phyloP scores from a whole-genome alignment of 139 green algal species.

The Tetradesmus obliquus region DNA sequence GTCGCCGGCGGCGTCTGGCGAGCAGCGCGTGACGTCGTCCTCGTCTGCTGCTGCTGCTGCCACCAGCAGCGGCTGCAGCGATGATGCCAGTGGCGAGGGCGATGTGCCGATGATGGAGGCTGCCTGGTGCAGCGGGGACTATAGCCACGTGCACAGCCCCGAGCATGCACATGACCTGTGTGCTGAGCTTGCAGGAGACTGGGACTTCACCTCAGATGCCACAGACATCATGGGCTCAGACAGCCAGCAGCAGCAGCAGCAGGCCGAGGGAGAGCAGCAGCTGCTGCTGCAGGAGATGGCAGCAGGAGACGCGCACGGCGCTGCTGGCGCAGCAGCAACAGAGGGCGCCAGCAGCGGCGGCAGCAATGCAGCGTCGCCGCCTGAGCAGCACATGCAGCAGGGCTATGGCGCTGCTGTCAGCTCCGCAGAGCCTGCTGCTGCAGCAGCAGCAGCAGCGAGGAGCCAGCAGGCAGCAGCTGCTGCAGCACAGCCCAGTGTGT shows the following conservation, averaged over 20 bases:
- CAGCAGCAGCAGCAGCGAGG: neutral
- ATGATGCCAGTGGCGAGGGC: neutral
- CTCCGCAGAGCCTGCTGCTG: neutral
- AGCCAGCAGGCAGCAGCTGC: neutral
- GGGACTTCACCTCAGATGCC: neutral
- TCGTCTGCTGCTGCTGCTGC: conserved; percentile 13
- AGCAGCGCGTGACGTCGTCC: neutral
- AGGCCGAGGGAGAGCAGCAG: neutral
- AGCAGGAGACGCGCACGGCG: neutral
- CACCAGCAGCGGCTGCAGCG: neutral
- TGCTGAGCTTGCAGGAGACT: neutral
- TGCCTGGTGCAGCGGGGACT: neutral
- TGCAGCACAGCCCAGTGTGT: neutral
- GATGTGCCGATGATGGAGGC: neutral
- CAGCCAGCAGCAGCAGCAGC: conserved; percentile 7
- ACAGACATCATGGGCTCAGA: neutral
- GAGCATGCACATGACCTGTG: neutral
- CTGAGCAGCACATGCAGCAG: neutral
- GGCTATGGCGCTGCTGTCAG: neutral
- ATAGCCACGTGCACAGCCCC: neutral
- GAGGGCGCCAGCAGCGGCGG: conserved; percentile 18
- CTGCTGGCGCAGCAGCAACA: neutral
- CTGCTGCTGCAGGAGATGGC: neutral
- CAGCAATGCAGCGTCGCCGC: neutral
- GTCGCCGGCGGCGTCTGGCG: neutral